These are phyloP conservation scores for Abrus precatorius DNA, from an alignment of 306 rosid species.

Conservation along the genomic window DNA sequence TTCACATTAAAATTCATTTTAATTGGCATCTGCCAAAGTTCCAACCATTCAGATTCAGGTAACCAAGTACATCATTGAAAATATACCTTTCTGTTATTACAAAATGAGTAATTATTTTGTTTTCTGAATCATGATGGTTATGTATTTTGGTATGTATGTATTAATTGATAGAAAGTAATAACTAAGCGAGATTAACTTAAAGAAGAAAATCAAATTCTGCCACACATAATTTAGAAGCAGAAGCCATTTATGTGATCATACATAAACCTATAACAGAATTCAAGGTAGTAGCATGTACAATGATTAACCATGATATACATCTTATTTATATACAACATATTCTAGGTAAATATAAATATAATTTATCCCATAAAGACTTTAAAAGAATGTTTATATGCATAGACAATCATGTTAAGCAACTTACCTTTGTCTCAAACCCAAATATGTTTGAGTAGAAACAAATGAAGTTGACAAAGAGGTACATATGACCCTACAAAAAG, in stretches of 20 bases:
- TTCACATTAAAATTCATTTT: conserved; percentile 29
- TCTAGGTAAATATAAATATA: conserved; percentile 25
- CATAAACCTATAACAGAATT: conserved; percentile 14
- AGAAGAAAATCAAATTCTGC: conserved; percentile 24
- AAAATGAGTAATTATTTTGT: not conserved
- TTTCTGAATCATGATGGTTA: not conserved
- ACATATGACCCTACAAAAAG: conserved; percentile 93
- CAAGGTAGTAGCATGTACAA: not conserved
- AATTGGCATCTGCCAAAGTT: conserved; percentile 16
- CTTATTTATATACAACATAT: conserved; percentile 15
- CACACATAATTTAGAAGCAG: conserved; percentile 9
- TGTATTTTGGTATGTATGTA: not conserved
- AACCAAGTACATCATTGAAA: conserved; percentile 6
- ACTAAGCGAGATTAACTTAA: not conserved
- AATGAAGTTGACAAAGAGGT: conserved; percentile 75
- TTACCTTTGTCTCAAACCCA: conserved; percentile 96
- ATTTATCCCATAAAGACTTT: conserved; percentile 28
- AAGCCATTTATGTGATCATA: conserved; percentile 27
- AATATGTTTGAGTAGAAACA: conserved; percentile 98
- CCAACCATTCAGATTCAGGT: conserved; percentile 10
- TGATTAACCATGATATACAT: not conserved
- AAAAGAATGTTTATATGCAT: conserved; percentile 35
- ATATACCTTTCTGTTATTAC: conserved; percentile 8
- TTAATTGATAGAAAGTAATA: conserved; percentile 7
- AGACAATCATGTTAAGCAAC: conserved; percentile 27